phyloP scores from a whole-genome alignment of 441 rosid species.

The Arabidopsis hybrid region DNA sequence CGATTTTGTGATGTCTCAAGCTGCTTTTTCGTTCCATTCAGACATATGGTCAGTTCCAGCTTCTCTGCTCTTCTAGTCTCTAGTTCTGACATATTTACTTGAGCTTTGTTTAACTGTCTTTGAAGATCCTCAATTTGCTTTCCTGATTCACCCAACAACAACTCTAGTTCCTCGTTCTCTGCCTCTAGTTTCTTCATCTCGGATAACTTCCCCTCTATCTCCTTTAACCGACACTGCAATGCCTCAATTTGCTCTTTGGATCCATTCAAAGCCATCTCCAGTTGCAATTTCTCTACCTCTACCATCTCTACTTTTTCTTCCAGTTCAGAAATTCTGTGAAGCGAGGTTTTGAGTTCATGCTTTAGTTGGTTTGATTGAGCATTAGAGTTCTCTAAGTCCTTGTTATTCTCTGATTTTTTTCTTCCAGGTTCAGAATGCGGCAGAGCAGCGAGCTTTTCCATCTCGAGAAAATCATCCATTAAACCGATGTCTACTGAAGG shows the following conservation, averaged over 20 bases:
- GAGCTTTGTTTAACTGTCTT: conserved; percentile 42
- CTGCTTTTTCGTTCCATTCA: conserved; percentile 54
- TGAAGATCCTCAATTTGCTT: conserved; percentile 44
- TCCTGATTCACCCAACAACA: conserved; percentile 40
- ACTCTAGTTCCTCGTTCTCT: conserved; percentile 50
- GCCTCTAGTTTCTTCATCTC: conserved; percentile 50
- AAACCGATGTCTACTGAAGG: conserved; percentile 65
- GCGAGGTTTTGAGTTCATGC: conserved; percentile 58
- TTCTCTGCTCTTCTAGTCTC: conserved; percentile 59
- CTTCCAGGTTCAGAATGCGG: conserved; percentile 57
- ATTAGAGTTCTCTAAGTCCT: conserved; percentile 44
- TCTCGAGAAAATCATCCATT: conserved; percentile 97
- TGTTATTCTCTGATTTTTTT: conserved; percentile 44
- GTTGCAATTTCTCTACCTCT: conserved; percentile 64
- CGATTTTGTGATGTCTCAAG: conserved; percentile 51
- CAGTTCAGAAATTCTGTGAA: conserved; percentile 59
- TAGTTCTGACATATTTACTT: conserved; percentile 44
- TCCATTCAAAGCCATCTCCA: conserved; percentile 56
- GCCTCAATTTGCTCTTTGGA: conserved; percentile 53
- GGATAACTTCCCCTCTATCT: conserved; percentile 50
- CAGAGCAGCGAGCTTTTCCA: conserved; percentile 83
- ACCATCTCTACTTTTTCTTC: conserved; percentile 66
- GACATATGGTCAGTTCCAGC: conserved; percentile 49
- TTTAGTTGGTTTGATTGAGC: conserved; percentile 46
- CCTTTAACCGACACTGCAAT: conserved; percentile 50